Base-by-base conservation (phyloP, 805 yeast species). In the Alloascoidea hylecoeti region DNA sequence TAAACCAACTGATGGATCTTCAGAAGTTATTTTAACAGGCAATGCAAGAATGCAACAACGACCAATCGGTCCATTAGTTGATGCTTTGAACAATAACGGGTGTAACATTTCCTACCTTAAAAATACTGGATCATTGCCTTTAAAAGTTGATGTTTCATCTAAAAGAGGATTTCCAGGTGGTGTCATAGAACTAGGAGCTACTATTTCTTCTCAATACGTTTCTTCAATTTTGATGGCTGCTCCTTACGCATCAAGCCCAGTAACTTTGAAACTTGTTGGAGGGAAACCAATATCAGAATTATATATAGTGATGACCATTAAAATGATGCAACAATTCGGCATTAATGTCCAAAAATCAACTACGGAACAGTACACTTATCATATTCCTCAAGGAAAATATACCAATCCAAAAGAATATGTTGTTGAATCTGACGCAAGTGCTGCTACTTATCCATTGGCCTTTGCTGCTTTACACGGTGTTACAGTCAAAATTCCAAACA, bases 221-320 rank as follows among this genome's bases (percentile, higher is more conserved):
- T 88, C 97, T 1, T 89, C 97, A 0, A 70, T 92, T 40, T 70
- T 92, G 51, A 86, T 92, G 95, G 83, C 95, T 59, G 97, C 98
- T 28, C 98, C 98, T 36, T 92, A 88, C 53, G 97, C 97, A 6
- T 60, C 75, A 41, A 68, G 72, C 40, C 94, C 95, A 4, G 94
- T 89, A 18, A 85, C 95, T 5, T 70, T 92, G 52, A 62, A 89
- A 5, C 68, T 92, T 42, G 88, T 82, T 15, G 98, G 97, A 19
- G 98, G 98, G 32, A 88, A 88, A 57, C 98, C 98, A 46, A 84
- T 92, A 43, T 89, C 97, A 12, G 94, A 85, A 56, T 68, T 89
- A 48, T 92, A 92, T 66, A 86, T 92, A 46, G 96, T 88, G 53
- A 92, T 92, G 98, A 92, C 98, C 2, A 81, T 88, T 44, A 76